Evolutionary conservation across 257 asterid genomes (phyloP), one percentile per base, ranked within the genome.

Genomic region (Plantago ovata): DNA sequence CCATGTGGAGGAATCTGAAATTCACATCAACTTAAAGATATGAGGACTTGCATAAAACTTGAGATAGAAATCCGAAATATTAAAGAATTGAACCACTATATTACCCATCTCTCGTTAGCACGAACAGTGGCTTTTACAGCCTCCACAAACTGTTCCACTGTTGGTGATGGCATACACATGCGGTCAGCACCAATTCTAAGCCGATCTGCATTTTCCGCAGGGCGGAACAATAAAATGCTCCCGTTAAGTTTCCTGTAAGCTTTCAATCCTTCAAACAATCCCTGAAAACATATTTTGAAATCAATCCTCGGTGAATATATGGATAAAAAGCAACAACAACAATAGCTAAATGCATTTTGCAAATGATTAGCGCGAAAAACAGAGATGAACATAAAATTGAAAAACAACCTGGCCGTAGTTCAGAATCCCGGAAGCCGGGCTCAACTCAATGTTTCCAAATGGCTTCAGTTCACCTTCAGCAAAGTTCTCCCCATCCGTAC

Each of bases 21-120:
- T 38, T 58, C 41, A 14, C 15, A 9, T 46, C 1, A 9, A 42
- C 11, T 13, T n/a, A 19, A 38, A 0, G 38, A 24, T 49, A 53
- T 16, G 10, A 43, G 19, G 28, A 52, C 38, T 16, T 8, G 40
- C 9, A 12, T 58, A 66, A 58, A 60, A 32, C 15, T 39, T 11
- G 36, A 28, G 4, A 28, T 3, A 28, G 3, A 32, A 46, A 62
- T 45, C 13, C 24, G 38, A 48, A 12, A 42, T 4, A 33, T 39
- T 13, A 10, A 69, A n/a, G 8, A 53, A 10, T 11, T 12, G 10
- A 19, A 42, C 13, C 64, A 51, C 7, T 28, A 0, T 6, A 28
- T 62, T 83, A 86, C 95, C 95, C 94, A 86, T 81, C 81, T 81
- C 55, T 84, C 75, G 50, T 86, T 86, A 50, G 94, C 94, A 60